phyloP scores from a whole-genome alignment of 2,329 filamentous ascomycete species.

The Trichoderma semiorbis region DNA sequence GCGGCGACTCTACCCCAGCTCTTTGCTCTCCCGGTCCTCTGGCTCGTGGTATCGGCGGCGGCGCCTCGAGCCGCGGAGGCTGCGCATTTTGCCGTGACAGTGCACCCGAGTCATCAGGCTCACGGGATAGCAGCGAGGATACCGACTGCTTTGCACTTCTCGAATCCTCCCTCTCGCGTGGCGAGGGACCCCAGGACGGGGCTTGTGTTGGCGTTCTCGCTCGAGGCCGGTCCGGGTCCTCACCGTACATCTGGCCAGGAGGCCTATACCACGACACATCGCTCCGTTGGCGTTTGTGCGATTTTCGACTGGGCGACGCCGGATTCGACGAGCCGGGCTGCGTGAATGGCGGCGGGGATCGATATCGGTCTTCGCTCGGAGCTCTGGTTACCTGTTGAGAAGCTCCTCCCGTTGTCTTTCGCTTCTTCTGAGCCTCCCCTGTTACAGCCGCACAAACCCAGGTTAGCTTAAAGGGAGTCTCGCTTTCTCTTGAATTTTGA shows the following conservation, averaged over 20 bases:
- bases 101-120: slow-evolving; percentile 13
- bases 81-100: slow-evolving; percentile 4
- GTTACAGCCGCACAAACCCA: slow-evolving; percentile 40
- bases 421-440: slow-evolving; percentile 78
- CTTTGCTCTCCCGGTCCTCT: slow-evolving; percentile 7
- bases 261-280: slow-evolving; percentile 36
- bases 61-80: slow-evolving; percentile 13
- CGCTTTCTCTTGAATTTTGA: slow-evolving; percentile 51
- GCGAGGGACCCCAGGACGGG: slow-evolving; percentile 19
- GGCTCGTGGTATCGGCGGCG: slow-evolving; percentile 3
- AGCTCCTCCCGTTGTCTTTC: slow-evolving; percentile 61
- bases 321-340: slow-evolving; percentile 29
- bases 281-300: slow-evolving; percentile 37
- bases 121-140: slow-evolving; percentile 31
- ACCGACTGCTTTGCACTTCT: slow-evolving; percentile 34
- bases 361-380: slow-evolving; percentile 30
- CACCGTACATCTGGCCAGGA: slow-evolving; percentile 23
- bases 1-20: neutral
- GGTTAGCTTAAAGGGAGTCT: slow-evolving; percentile 41
- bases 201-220: slow-evolving; percentile 22
- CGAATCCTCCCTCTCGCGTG: slow-evolving; percentile 28
- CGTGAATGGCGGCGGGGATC: slow-evolving; percentile 33
- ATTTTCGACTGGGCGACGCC: slow-evolving; percentile 26
- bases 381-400: slow-evolving; percentile 27
- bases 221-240: slow-evolving; percentile 23